Conservation (phyloP, 2,329 filamentous ascomycete species). For the Cercospora sp. region DNA sequence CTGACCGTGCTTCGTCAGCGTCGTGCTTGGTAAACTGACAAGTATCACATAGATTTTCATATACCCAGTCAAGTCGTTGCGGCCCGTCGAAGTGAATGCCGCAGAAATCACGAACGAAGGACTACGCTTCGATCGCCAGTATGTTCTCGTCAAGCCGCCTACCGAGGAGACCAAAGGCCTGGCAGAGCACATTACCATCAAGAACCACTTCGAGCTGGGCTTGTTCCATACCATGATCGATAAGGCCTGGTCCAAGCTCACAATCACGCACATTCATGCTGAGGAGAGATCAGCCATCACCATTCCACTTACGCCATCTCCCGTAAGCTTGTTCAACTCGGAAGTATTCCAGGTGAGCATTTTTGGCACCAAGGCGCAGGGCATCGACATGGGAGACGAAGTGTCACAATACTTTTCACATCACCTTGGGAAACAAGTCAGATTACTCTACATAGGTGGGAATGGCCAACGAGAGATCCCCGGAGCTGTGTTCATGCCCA, state of each 20-base stretch:
- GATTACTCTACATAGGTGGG: constrained; percentile 39
- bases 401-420: constrained; percentile 35
- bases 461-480: constrained; percentile 39
- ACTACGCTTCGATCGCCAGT: constrained; percentile 39
- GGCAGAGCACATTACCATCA: constrained; percentile 40
- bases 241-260: constrained; percentile 38
- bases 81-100: constrained; percentile 37
- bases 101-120: constrained; percentile 41
- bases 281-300: constrained; percentile 32
- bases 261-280: constrained; percentile 37
- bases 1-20: constrained; percentile 1
- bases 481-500: constrained; percentile 37
- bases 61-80: constrained; percentile 38
- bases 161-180: constrained; percentile 33
- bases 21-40: constrained; percentile 6
- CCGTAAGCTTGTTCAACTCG: constrained; percentile 34
- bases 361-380: constrained; percentile 38
- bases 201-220: constrained; percentile 38
- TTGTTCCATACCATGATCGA: constrained; percentile 39
- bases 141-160: constrained; percentile 39
- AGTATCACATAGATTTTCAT: constrained; percentile 35
- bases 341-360: constrained; percentile 36
- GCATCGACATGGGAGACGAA: constrained; percentile 40
- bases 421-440: constrained; percentile 31
- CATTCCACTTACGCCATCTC: constrained; percentile 37